Evolutionary conservation across 2,329 filamentous ascomycete genomes (phyloP), one percentile per base, ranked within the genome.

Genomic region (Exophiala dermatitidis): DNA sequence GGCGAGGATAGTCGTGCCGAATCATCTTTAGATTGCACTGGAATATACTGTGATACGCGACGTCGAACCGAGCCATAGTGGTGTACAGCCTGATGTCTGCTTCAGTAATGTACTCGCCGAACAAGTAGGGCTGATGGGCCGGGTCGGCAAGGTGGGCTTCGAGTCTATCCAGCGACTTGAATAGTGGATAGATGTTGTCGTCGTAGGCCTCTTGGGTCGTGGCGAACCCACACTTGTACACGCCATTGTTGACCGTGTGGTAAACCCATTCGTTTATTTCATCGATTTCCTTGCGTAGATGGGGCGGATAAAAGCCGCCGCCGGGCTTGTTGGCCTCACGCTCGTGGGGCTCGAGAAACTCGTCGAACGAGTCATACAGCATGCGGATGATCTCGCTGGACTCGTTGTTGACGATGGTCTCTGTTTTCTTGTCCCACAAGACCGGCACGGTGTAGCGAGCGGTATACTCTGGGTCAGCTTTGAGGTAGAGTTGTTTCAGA

Each of bases 301-400:
- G 65, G 40, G 77, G 69, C 0, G 88, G 88, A 63, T 88, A 86
- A 34, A 90, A 74, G 9, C 61, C 60, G 10, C 55, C 56, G 7
- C 53, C 56, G 10, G 53, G 54, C 37, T 60, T 60, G 52, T 71
- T 77, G 1, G 41, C 64, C 59, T 85, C 82, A 52, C 78, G 78
- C 62, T 79, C 74, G 61, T 81, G 67, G 2, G 77, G 72, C 0
- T 77, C 77, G 28, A 88, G 66, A 31, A 86, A 67, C 47, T 78
- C 76, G 65, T 95, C 82, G 65, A 95, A 95, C 66, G 80, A 85
- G 19, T 75, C 76, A 64, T 85, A 85, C 50, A 95, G 73, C 85
- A 94, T 93, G 62, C 89, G 81, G 64, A 94, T 81, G 67, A 94
- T 93, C 73, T 94, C 89, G 61, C 82, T 85, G 68, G 85, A 89